Base-by-base conservation (phyloP, 768 basidiomycete genomes). In the Strobilomyces dryophilus region DNA sequence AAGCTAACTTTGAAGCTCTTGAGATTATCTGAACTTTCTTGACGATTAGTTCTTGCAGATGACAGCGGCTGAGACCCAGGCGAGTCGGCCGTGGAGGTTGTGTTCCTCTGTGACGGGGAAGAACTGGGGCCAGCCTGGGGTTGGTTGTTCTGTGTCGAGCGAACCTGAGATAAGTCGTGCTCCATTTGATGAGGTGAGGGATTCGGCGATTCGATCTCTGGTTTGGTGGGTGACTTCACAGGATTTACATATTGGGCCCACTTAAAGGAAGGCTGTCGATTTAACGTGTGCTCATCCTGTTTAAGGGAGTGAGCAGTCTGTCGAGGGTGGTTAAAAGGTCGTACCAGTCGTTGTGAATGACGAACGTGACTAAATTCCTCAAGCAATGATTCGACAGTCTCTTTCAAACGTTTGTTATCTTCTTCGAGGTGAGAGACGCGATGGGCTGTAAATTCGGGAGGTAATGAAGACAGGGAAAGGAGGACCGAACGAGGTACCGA, bases 1-100 rank as follows among this genome's bases (percentile, higher is more conserved):
- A 99, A 70, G 59, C 91, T 97, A 54, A 99, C 95, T 70, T 95
- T 93, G 82, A 99, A 98, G 63, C 88, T 92, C 74, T 95, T 92
- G 57, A 92, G 77, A 60, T 90, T 92, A 62, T 84, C 79, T 11
- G 75, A 68, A 59, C 82, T 89, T 39, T 90, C 87, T 62, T 85
- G 83, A 29, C 82, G 75, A 59, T 81, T 82, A 4, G 76, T 62
- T 48, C 51, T 63, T 6, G 68, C 53, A 15, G 69, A 62, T 6
- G 69, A 49, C 17, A 49, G 45, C 20, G 69, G 65, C 4, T 67
- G 68, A 20, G 72, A 46, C 8, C 57, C 49, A 14, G 69, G 63
- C 4, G 68, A 69, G 18, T 69, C 68, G 37, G 66, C 35, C 57
- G 64, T 31, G 61, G 68, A 46, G 68, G 70, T 27, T 8, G 44